A percentile compares a stretch with the other conserved stretches of the same genome.
Evolutionary conservation across 495 filamentous ascomycete genomes (phyloP).

Genomic region (Penicillium nucicola): DNA sequence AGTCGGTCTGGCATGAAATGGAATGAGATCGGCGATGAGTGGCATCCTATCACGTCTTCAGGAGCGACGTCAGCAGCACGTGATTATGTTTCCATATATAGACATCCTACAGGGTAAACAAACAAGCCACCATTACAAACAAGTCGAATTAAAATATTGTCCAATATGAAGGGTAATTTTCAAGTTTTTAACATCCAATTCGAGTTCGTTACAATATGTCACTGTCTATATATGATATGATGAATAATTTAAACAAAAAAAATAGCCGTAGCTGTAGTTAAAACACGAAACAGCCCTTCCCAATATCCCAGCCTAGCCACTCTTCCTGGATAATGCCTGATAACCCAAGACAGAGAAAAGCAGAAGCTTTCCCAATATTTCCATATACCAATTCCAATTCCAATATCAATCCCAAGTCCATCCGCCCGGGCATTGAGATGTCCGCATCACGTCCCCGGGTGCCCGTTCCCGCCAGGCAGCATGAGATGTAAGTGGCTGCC

Average conservation of each 20-base stretch:
- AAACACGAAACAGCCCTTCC: not conserved
- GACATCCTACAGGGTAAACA: not conserved
- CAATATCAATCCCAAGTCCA: not conserved
- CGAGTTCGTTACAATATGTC: constrained; percentile 5
- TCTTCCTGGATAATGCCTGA: constrained; percentile 17
- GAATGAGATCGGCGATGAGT: not conserved
- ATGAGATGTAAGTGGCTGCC: constrained; percentile 7
- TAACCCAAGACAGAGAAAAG: constrained; percentile 13
- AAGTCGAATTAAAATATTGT: too few relatives aligned
- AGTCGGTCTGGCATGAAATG: too few relatives aligned
- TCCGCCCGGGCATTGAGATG: not conserved
- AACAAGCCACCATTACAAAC: too few relatives aligned
- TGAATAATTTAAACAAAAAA: not conserved
- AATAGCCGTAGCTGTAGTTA: not conserved
- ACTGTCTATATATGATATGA: constrained; percentile 8
- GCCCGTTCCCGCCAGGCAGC: constrained; percentile 25
- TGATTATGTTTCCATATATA: not conserved
- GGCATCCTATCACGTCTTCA: not conserved
- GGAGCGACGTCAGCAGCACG: constrained; percentile 6
- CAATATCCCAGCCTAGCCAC: not conserved
- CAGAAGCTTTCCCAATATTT: constrained; percentile 3
- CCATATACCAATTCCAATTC: constrained; percentile 3
- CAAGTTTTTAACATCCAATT: constrained; percentile 2
- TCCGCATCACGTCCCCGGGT: constrained; percentile 8
- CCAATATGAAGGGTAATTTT: too few relatives aligned